Conservation (phyloP, 2,329 filamentous ascomycete genomes). For the Pseudocercospora crystallina region DNA sequence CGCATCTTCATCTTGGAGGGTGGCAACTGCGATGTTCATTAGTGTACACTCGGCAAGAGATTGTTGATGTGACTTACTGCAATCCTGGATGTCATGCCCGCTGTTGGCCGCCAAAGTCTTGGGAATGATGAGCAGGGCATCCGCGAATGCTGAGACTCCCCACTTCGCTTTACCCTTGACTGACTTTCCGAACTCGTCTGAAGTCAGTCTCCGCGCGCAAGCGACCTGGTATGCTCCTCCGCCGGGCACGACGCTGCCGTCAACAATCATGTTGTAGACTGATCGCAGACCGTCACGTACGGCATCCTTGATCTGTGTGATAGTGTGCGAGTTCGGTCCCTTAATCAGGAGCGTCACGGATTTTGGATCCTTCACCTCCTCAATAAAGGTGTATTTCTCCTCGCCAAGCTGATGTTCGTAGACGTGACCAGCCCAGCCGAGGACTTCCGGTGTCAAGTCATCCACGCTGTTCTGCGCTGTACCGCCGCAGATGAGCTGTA, state of each 20-base stretch:
- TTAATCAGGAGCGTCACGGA: conserved; percentile 97
- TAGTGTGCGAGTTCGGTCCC: conserved; percentile 94
- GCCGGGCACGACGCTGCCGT: conserved; percentile 90
- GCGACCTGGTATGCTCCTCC: conserved; percentile 95
- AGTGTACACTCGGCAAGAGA: conserved; percentile 8
- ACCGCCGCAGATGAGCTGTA: conserved; percentile 93
- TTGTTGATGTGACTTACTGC: conserved; percentile 60
- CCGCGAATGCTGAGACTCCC: conserved; percentile 91
- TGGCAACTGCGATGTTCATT: conserved; percentile 63
- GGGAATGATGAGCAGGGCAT: conserved; percentile 91
- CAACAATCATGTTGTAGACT: conserved; percentile 99
- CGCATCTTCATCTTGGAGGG: conserved; percentile 78
- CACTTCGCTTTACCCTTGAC: conserved; percentile 98
- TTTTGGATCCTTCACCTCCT: conserved; percentile 98
- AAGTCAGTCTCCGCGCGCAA: conserved; percentile 81
- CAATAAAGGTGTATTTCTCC: conserved; percentile 98
- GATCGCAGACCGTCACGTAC: conserved; percentile 92
- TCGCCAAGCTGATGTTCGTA: conserved; percentile 97
- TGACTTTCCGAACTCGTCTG: conserved; percentile 80
- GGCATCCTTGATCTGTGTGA: conserved; percentile 93
- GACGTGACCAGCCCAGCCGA: conserved; percentile 94
- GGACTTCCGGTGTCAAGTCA: conserved; percentile 79
- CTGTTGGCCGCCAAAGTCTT: conserved; percentile 82
- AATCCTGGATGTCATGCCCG: conserved; percentile 48
- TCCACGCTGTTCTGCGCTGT: conserved; percentile 94